phyloP scores from a whole-genome alignment of 768 basidiomycete species.

The Tricholoma saponaceum region DNA sequence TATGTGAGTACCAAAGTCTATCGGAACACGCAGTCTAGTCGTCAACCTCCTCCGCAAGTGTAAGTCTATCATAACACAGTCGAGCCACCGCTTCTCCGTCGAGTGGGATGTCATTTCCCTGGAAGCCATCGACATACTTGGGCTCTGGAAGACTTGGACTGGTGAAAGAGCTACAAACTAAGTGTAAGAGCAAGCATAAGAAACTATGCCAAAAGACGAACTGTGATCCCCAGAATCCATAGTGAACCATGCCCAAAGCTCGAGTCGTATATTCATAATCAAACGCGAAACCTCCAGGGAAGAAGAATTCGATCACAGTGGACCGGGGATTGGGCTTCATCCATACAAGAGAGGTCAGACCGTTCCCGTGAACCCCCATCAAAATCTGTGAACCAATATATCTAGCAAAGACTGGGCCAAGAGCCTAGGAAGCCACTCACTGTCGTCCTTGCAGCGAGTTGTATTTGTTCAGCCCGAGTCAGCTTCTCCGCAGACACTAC shows the following conservation, averaged over 20 bases:
- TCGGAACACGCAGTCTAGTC: slow-evolving; percentile 32
- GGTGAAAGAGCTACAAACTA: slow-evolving; percentile 57
- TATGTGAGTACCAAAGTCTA: background rate
- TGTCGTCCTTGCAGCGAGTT: slow-evolving; percentile 79
- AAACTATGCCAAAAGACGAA: slow-evolving; percentile 25
- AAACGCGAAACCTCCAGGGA: slow-evolving; percentile 75
- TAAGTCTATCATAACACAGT: slow-evolving; percentile 54
- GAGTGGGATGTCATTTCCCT: slow-evolving; percentile 80
- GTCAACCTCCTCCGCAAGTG: slow-evolving; percentile 55
- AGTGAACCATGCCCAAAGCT: slow-evolving; percentile 81
- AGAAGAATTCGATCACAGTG: slow-evolving; percentile 93
- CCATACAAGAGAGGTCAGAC: slow-evolving; percentile 84
- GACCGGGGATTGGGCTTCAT: slow-evolving; percentile 82
- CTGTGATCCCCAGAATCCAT: slow-evolving; percentile 80
- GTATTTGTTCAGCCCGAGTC: slow-evolving; percentile 74
- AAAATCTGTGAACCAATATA: slow-evolving; percentile 57
- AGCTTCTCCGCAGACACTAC: slow-evolving; percentile 83
- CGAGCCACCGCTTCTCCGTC: slow-evolving; percentile 66
- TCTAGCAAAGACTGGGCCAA: background rate
- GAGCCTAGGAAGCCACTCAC: slow-evolving; percentile 31
- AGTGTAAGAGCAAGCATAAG: background rate
- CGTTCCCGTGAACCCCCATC: slow-evolving; percentile 95
- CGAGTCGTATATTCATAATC: slow-evolving; percentile 82
- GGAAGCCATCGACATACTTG: slow-evolving; percentile 84
- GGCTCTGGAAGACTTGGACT: slow-evolving; percentile 65